Evolutionary conservation across 768 basidiomycete genomes (phyloP).

Genomic region (Termitomyces sp.): DNA sequence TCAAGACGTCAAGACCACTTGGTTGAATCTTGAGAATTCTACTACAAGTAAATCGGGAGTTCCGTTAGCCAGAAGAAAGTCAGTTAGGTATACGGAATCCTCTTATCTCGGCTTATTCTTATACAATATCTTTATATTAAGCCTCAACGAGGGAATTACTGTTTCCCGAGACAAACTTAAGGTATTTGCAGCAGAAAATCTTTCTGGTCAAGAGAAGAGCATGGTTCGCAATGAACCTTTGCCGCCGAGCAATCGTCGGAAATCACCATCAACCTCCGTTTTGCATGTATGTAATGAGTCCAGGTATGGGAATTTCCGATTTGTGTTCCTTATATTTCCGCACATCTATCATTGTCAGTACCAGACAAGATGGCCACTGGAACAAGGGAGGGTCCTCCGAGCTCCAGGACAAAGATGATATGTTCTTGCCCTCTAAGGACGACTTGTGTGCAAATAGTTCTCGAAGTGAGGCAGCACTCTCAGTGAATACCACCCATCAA

Average conservation of each 20-base stretch:
- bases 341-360: background rate
- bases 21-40: background rate
- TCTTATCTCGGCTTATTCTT: background rate
- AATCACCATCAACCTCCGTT: background rate
- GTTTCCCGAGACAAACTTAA: background rate
- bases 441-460: background rate
- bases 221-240: background rate
- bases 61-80: background rate
- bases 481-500: background rate
- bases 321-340: no score
- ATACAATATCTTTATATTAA: background rate
- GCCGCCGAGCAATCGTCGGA: background rate
- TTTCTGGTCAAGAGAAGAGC: background rate
- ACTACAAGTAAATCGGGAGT: background rate
- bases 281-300: background rate
- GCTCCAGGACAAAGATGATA: background rate
- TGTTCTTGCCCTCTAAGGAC: background rate
- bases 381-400: background rate
- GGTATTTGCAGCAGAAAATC: background rate
- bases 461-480: background rate
- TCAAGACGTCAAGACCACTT: background rate
- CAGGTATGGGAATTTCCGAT: background rate
- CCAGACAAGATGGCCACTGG: background rate
- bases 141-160: background rate
- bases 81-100: background rate